phyloP scores from a whole-genome alignment of 495 filamentous ascomycete genomes.

The Talaromyces wortmannii region DNA sequence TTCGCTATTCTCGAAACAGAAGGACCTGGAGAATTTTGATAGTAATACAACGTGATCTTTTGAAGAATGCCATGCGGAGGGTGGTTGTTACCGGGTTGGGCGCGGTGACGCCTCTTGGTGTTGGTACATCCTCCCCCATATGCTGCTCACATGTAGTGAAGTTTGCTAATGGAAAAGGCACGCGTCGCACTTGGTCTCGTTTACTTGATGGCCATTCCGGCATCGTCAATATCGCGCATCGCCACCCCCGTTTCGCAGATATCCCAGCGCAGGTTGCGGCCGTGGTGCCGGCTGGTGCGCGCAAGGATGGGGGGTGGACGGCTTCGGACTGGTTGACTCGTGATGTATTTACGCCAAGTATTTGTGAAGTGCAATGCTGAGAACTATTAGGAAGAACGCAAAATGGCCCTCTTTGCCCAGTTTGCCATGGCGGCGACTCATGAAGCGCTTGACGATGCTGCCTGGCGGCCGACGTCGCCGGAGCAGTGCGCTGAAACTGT shows the following conservation, averaged over 20 bases:
- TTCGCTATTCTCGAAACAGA: background rate
- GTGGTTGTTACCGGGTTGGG: conserved; percentile 95
- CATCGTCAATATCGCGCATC: conserved; percentile 59
- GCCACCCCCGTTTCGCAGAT: conserved; percentile 52
- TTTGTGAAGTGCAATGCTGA: background rate
- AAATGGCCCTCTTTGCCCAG: conserved; percentile 87
- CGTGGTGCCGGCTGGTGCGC: conserved; percentile 59
- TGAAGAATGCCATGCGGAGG: conserved; percentile 65
- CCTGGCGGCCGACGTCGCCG: conserved; percentile 59
- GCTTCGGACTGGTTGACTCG: conserved; percentile 68
- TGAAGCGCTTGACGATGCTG: conserved; percentile 81
- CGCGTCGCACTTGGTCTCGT: conserved; percentile 70
- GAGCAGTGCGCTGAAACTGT: conserved; percentile 65
- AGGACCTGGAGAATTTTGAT: too few relatives aligned
- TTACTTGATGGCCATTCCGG: conserved; percentile 76
- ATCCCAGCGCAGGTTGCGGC: conserved; percentile 83
- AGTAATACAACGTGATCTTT: background rate
- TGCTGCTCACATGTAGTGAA: background rate
- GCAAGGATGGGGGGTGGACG: conserved; percentile 58
- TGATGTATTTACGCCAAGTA: conserved; percentile 31
- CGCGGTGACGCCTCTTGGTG: conserved; percentile 82
- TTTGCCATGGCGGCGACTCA: conserved; percentile 83
- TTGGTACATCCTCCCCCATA: conserved; percentile 43
- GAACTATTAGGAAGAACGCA: conserved; percentile 55
- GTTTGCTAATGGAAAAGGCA: conserved; percentile 37